phyloP scores from a whole-genome alignment of 805 yeast genomes.

The Myxozyma geophila region DNA sequence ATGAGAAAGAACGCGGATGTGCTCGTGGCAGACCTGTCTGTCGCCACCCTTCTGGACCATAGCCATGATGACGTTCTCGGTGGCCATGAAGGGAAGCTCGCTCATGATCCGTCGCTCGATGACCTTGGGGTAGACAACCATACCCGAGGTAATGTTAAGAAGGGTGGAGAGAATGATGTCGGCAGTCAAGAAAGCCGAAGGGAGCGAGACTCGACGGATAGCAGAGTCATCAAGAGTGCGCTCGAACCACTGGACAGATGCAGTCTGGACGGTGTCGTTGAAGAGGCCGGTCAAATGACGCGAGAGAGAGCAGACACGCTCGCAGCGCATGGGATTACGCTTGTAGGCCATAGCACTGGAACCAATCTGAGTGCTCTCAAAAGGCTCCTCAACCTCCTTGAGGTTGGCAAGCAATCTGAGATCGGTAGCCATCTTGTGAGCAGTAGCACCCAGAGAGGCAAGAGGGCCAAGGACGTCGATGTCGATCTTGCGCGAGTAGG shows the following conservation, averaged over 20 bases:
- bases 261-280: constrained; percentile 93
- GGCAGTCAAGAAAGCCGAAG: constrained; percentile 94
- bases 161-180: constrained; percentile 90
- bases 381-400: constrained; percentile 98
- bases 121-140: constrained; percentile 98
- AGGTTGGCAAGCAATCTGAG: constrained; percentile 92
- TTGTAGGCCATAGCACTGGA: constrained; percentile 99
- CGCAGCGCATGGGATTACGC: constrained; percentile 99
- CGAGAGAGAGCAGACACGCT: constrained; percentile 97
- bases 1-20: constrained; percentile 93
- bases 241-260: constrained; percentile 99
- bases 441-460: constrained; percentile 92
- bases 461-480: constrained; percentile 91
- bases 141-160: constrained; percentile 89
- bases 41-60: constrained; percentile 98
- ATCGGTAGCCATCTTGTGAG: constrained; percentile 98
- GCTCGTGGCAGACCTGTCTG: constrained; percentile 98
- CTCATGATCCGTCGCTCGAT: constrained; percentile 93
- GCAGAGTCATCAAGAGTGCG: constrained; percentile 98
- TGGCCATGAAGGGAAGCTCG: constrained; percentile 99
- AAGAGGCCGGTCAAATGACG: constrained; percentile 92
- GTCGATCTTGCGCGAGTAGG: constrained; percentile 98
- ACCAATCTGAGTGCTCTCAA: constrained; percentile 98
- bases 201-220: constrained; percentile 93
- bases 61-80: constrained; percentile 98